These are phyloP conservation scores for Ceratocystis variospora DNA, from an alignment of 2,329 filamentous ascomycete species.

Conservation along the genomic window DNA sequence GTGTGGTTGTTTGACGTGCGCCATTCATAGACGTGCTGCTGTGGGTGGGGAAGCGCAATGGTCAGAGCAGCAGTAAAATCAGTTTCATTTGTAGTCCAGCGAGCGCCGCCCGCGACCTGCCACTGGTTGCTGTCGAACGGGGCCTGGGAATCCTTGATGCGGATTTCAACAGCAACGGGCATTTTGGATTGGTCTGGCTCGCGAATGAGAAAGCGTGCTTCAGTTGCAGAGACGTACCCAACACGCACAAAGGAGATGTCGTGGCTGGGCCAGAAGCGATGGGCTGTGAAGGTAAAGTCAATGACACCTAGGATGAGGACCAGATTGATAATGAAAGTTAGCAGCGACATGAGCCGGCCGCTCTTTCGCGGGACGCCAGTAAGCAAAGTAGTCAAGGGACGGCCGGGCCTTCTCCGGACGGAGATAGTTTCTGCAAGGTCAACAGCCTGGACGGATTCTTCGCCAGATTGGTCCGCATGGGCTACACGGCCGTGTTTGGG, in stretches of 20 bases:
- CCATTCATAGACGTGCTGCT: conserved; percentile 71
- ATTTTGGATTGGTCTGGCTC: conserved; percentile 66
- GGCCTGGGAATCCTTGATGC: conserved; percentile 37
- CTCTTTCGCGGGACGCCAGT: conserved; percentile 61
- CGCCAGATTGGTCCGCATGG: background rate
- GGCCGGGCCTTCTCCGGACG: conserved; percentile 42
- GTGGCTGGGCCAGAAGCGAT: conserved; percentile 52
- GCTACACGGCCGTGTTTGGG: background rate
- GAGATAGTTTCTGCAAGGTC: conserved; percentile 30
- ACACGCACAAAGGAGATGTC: conserved; percentile 76
- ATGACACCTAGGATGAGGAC: conserved; percentile 53
- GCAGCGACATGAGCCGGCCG: conserved; percentile 50
- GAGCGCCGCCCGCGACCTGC: conserved; percentile 52
- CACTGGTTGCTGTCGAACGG: conserved; percentile 46
- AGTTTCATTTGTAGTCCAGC: conserved; percentile 56
- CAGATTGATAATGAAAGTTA: conserved; percentile 60
- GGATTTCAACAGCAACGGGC: conserved; percentile 59
- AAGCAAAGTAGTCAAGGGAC: conserved; percentile 51
- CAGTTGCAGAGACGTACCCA: conserved; percentile 69
- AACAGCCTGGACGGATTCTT: background rate
- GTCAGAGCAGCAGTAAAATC: conserved; percentile 67
- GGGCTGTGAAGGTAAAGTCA: conserved; percentile 66
- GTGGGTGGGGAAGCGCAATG: conserved; percentile 48
- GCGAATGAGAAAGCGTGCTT: conserved; percentile 68
- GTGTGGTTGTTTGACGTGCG: conserved; percentile 73